A percentile compares a stretch with the other conserved stretches of the same genome.
These are phyloP conservation scores for Huntiella abstrusa DNA, from an alignment of 2,329 filamentous ascomycete species.

Conservation along the genomic window DNA sequence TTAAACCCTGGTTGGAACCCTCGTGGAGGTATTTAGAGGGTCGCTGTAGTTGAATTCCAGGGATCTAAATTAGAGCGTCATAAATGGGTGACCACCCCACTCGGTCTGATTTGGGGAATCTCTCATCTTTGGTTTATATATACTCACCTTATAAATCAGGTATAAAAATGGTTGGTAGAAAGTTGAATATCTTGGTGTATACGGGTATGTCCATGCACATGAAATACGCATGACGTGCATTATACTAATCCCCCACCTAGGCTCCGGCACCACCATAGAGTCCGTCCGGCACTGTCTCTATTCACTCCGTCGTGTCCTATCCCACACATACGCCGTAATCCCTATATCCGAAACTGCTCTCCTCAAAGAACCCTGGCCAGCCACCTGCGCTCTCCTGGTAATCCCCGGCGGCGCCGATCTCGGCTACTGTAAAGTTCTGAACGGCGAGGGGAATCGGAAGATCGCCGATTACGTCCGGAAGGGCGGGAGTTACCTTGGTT, in stretches of 20 bases:
- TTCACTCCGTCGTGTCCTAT: slow-evolving; percentile 67
- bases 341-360: slow-evolving; percentile 61
- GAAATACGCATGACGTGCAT: not conserved
- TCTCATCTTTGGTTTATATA: not conserved
- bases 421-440: slow-evolving; percentile 72
- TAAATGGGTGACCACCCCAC: not conserved
- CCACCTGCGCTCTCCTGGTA: slow-evolving; percentile 74
- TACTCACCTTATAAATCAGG: too few species aligned
- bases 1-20: not conserved
- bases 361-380: slow-evolving; percentile 78
- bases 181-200: slow-evolving; percentile 85
- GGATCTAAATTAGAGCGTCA: not conserved
- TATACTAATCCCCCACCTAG: slow-evolving; percentile 26
- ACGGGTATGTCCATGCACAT: slow-evolving; percentile 39
- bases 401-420: slow-evolving; percentile 89
- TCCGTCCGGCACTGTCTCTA: slow-evolving; percentile 81
- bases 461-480: slow-evolving; percentile 73
- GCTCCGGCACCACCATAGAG: slow-evolving; percentile 67
- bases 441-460: slow-evolving; percentile 68
- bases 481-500: slow-evolving; percentile 72
- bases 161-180: slow-evolving; percentile 40
- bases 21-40: not conserved
- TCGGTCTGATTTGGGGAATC: not conserved
- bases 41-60: not conserved
- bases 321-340: slow-evolving; percentile 83